Conservation (phyloP, 2,329 filamentous ascomycete genomes). For the Fusarium sp. region DNA sequence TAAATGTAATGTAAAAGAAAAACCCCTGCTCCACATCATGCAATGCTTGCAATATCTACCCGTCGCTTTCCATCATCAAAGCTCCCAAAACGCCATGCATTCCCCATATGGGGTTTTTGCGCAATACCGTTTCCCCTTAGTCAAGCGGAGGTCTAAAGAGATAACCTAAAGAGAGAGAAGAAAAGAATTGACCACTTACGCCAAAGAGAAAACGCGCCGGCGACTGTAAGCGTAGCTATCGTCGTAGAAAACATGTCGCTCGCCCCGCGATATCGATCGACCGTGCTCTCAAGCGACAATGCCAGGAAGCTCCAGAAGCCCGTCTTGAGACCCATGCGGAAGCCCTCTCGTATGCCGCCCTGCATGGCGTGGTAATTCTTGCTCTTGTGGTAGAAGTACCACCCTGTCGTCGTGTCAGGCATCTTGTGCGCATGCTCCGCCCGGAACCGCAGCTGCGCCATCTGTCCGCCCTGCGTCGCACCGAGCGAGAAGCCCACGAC, state of each 20-base stretch:
- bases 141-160: slow-evolving; percentile 12
- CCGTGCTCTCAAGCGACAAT: slow-evolving; percentile 83
- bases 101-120: slow-evolving; percentile 30
- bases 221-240: slow-evolving; percentile 83
- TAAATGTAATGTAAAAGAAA: not conserved
- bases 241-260: slow-evolving; percentile 85
- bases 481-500: slow-evolving; percentile 76
- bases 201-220: slow-evolving; percentile 86
- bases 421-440: slow-evolving; percentile 97
- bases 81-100: slow-evolving; percentile 14
- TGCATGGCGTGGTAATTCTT: slow-evolving; percentile 92
- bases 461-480: slow-evolving; percentile 75
- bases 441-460: slow-evolving; percentile 83
- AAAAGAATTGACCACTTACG: slow-evolving; percentile 63
- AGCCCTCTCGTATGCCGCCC: slow-evolving; percentile 80
- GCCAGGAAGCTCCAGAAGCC: slow-evolving; percentile 79
- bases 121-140: slow-evolving; percentile 16
- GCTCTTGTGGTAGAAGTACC: slow-evolving; percentile 99
- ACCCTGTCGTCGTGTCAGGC: slow-evolving; percentile 82
- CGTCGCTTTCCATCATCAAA: slow-evolving; percentile 39
- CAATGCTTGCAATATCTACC: slow-evolving; percentile 37
- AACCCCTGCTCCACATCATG: not conserved
- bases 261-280: slow-evolving; percentile 75
- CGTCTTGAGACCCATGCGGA: slow-evolving; percentile 76
- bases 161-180: not conserved